Evolutionary conservation across 129 eudicot species (phyloP), one percentile per base, ranked within the genome.

Genomic region (Pseudognaphalium luteoalbum): DNA sequence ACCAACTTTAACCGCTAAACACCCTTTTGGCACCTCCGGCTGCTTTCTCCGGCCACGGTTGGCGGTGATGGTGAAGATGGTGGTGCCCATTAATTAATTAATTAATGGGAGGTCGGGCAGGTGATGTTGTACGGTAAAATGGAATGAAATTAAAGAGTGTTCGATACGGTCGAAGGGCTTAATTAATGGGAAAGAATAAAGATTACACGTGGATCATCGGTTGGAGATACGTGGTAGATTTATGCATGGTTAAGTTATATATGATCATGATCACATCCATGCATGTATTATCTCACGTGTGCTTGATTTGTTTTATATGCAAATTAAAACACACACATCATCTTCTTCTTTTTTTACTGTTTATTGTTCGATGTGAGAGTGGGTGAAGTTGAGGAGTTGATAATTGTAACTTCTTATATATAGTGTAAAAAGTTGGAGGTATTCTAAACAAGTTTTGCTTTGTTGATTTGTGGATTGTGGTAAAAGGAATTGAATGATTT

Each of bases 1-100:
- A 25, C 93, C 93, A 10, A 88, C 90, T 73, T 81, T 86, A 30
- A 88, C 81, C 0, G 93, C 93, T 71, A 88, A 74, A 69, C 87
- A 86, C 68, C 93, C 93, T 71, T 86, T 88, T 11, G 88, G 93
- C 37, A 86, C 85, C 20, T 51, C 61, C 6, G 28, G 33, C 22
- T 74, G 67, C 74, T 47, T 80, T 57, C 54, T 59, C 62, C 68
- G 66, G 35, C 74, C 44, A 32, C 72, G 67, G 76, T 73, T 73
- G 25, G 33, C 47, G 59, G 57, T 34, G 25, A 22, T 61, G 59
- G 66, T 51, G 35, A 3, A n/a, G 19, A 59, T 30, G 54, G 60
- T 28, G 75, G 21, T 80, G 74, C 80, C 80, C 83, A 80, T 80
- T 39, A 5, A 2, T 71, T 22, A 25, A 65, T 34, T 51, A 42